Base-by-base conservation (phyloP, 2,329 filamentous ascomycete genomes). In the Trichoderma sp. region DNA sequence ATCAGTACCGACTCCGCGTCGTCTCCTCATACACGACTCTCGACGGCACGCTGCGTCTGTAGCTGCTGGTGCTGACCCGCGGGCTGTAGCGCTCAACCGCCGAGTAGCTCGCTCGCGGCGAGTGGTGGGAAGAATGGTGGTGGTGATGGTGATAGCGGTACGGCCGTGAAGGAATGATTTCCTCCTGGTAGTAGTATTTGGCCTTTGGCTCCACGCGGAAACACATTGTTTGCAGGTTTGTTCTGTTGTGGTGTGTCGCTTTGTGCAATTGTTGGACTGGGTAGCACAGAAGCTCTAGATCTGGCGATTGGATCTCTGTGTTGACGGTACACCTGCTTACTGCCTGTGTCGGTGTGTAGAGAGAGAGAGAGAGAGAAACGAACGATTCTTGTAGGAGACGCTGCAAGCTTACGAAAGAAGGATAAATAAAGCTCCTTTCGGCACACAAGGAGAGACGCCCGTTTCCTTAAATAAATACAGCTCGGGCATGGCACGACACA, bases 121-220 rank as follows among this genome's bases (percentile, higher is more conserved):
- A 82, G 61, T 81, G 79, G 71, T 81, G 34, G 34, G 34, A 36
- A 36, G 34, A 36, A 36, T 14, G 64, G 64, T 39, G 64, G 39
- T 81, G 79, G 56, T 80, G 79, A 61, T 79, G 79, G 63, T 82
- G 78, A 36, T 76, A 77, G 67, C 79, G 78, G 74, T 76, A 77
- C 63, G 82, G 81, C 53, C 84, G 81, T 71, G 83, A 81, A 57
- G 86, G 86, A 61, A 86, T 82, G 74, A 85, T 82, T 75, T 88
- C 86, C 80, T 88, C 85, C 77, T 84, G 84, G 78, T 88, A 87
- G 81, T 88, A 88, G 81, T 88, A 87, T 61, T 83, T 83, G 53
- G 82, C 83, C 34, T 78, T 79, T 70, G 84, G 82, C 72, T 83
- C 80, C 70, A 80, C 74, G 61, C 80, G 77, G 81, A 88, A 87